Base-by-base conservation (phyloP, 129 eudicot genomes). In the Centrapalus pauciflorus region DNA sequence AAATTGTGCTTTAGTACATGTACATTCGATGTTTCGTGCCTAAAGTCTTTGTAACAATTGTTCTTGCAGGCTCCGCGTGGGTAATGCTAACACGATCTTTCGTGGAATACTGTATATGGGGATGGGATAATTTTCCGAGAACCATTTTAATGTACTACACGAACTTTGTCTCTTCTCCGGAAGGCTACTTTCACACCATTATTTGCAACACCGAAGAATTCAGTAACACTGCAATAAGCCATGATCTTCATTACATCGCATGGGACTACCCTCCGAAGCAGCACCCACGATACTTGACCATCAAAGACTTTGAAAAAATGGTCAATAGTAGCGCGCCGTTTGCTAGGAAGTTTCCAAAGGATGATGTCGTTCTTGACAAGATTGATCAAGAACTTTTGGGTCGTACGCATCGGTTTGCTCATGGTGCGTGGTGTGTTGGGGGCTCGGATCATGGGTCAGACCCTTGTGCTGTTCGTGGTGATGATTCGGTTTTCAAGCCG, bases 251-350 rank as follows among this genome's bases (percentile, higher is more conserved):
- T 72, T 93, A 93, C 52, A 93, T 93, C 17, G 99, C 99, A 2
- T 93, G 99, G 99, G 99, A 93, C 76, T 75, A 24, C 30, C 99
- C 99, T 59, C 99, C 99, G 3, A 93, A 86, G 68, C 99, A 93
- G 74, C 99, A 93, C 75, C 99, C 99, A 41, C 79, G 83, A 7
- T 87, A 74, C 37, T 40, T 93, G 28, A 77, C 95, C 2, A 72
- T 93, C 27, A 89, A 86, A 55, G 96, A 93, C 74, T 93, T 80
- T 13, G 69, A 61, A n/a, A 82, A 79, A 14, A 93, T 93, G 99
- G 86, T 93, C 20, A 89, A 93, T 70, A 93, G 99, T 70, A 83
- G 96, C 30, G 95, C 96, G 0, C 82, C 89, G 0, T 93, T 93
- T 64, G 99, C 99, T 49, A 67, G 99, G 12, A 93, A 93, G 60